Base-by-base conservation (phyloP, 768 basidiomycete species). In the Lentinula detonsa region DNA sequence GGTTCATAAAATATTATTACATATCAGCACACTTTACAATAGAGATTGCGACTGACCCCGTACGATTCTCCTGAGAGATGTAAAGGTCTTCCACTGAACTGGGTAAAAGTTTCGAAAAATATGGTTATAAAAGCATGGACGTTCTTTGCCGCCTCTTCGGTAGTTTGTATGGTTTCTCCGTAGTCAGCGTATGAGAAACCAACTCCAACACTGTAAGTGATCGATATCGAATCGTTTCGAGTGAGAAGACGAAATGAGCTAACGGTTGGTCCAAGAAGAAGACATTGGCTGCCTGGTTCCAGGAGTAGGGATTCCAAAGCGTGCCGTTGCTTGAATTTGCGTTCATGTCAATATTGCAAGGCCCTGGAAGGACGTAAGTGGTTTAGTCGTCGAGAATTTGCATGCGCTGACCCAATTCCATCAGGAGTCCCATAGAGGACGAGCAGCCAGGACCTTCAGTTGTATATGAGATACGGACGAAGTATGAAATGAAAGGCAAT, bases 71-170 rank as follows among this genome's bases (percentile, higher is more conserved):
- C 83, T 2, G 80, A 73, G 52, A 84, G 72, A 61, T 84, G 81
- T 56, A 93, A 77, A 0, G 82, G 75, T 23, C 90, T 73, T 2
- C 87, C 88, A 52, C 82, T 69, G 71, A 89, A 91, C 64, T 90
- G 81, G 13, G 78, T 75, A 75, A 93, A 94, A 0, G 86, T 85
- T 64, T 91, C 86, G 65, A 91, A 90, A 73, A 92, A 91, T 59
- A 93, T 87, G 2, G 82, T 75, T 57, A 92, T 76, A 72, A 93
- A 93, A 0, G 90, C 86, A 53, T 87, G 78, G 42, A 92, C 75
- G 66, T 93, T 87, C 63, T 81, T 82, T 4, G 90, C 87, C 0
- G 91, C 91, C n/a, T 85, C 85, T 71, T 93, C 90, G 0, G 91
- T 89, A 0, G 87, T 91, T 60, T 82, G 84, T 16, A 90, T 76